Evolutionary conservation across 1,139 yeast genomes (phyloP).

Genomic region (Candida albicans): DNA sequence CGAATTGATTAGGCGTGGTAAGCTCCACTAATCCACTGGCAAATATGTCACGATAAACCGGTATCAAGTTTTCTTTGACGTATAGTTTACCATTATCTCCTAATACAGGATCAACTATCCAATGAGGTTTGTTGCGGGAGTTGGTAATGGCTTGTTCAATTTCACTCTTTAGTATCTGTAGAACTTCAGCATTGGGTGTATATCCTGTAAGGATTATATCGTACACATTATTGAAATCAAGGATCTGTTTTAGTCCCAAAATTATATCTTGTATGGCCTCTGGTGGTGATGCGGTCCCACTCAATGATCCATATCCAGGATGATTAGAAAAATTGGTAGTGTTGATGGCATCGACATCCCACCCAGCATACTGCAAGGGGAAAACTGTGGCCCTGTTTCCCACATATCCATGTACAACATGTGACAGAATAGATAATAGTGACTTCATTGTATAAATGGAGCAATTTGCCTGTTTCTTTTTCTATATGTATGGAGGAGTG

Average conservation of each 20-base stretch:
- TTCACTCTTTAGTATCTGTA: conserved; percentile 49
- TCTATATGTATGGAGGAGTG: no score
- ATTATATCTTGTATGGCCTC: conserved; percentile 23
- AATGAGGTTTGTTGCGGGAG: conserved; percentile 17
- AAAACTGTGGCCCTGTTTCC: conserved; percentile 44
- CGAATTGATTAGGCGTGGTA: conserved; percentile 44
- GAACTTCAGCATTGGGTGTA: conserved; percentile 57
- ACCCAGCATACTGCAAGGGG: conserved; percentile 44
- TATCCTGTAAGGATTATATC: conserved; percentile 73
- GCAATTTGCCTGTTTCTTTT: no score
- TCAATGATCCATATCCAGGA: conserved; percentile 44
- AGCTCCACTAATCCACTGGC: conserved; percentile 30
- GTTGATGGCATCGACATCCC: conserved; percentile 46
- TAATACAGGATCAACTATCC: conserved; percentile 43
- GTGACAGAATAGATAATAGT: conserved; percentile 42
- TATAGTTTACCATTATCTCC: conserved; percentile 43
- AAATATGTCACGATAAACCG: conserved; percentile 27
- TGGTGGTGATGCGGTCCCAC: conserved; percentile 24
- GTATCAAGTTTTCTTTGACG: conserved; percentile 35
- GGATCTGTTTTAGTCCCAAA: conserved; percentile 24
- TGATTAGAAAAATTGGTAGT: conserved; percentile 47
- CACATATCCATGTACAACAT: conserved; percentile 49
- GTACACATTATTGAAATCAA: conserved; percentile 37
- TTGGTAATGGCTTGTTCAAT: conserved; percentile 18
- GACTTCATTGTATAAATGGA: conserved; percentile 9